Evolutionary conservation across 306 rosid genomes (phyloP).

Genomic region (Castanopsis chinensis): DNA sequence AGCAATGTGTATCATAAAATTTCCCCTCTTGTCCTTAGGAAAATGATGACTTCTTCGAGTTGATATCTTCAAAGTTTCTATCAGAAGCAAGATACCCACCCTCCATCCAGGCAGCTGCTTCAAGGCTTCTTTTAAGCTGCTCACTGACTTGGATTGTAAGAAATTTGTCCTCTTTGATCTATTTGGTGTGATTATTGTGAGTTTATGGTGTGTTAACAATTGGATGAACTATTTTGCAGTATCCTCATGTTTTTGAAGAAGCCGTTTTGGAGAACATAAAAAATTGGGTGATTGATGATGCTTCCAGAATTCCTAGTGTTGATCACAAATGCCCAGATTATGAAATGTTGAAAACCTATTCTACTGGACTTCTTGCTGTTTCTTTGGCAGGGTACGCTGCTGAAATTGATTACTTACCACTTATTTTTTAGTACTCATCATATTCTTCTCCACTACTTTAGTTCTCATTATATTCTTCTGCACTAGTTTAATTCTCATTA

Average conservation of each 20-base stretch:
- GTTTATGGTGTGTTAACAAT: conserved; percentile 1
- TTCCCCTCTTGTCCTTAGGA: conserved; percentile 47
- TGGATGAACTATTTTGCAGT: conserved; percentile 50
- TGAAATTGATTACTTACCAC: not conserved
- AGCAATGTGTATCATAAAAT: not conserved
- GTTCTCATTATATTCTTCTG: not conserved
- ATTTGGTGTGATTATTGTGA: not conserved
- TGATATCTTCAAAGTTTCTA: conserved; percentile 78
- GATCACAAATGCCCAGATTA: conserved; percentile 62
- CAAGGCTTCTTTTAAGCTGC: conserved; percentile 75
- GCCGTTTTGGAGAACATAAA: conserved; percentile 67
- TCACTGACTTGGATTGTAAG: conserved; percentile 85
- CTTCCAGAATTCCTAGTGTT: conserved; percentile 37
- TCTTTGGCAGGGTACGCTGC: conserved; percentile 66
- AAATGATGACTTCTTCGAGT: conserved; percentile 89
- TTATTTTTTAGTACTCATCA: not conserved
- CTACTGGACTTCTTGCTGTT: conserved; percentile 90
- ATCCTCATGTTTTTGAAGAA: conserved; percentile 93
- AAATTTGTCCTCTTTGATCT: not conserved
- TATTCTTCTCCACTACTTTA: not conserved
- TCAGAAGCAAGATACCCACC: conserved; percentile 61
- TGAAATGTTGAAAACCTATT: conserved; percentile 87
- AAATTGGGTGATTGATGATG: conserved; percentile 80
- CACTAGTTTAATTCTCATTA: not conserved
- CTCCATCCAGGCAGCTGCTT: conserved; percentile 73